A percentile compares a stretch with the other conserved stretches of the same genome.
Conservation (phyloP, 2,329 filamentous ascomycete genomes). For the Magnaporthiopsis incrustans region DNA sequence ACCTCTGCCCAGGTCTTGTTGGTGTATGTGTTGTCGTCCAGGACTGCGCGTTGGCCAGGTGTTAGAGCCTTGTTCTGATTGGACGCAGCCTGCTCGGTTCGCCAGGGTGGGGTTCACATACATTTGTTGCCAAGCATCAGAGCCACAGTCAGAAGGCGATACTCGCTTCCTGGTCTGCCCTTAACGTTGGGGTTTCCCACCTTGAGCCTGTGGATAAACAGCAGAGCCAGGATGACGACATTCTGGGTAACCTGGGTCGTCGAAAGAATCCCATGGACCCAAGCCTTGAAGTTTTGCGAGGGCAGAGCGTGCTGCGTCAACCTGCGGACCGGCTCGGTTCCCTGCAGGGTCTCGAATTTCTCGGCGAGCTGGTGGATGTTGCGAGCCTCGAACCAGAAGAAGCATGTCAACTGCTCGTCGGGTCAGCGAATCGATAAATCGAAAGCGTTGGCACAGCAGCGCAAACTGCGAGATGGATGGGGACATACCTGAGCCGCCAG, state of each 20-base stretch:
- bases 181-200: conserved; percentile 82
- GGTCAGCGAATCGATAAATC: background rate
- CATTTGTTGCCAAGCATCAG: conserved; percentile 98
- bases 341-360: conserved; percentile 38
- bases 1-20: conserved; percentile 99
- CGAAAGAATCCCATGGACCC: conserved; percentile 82
- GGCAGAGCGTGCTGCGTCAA: conserved; percentile 69
- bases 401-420: conserved; percentile 67
- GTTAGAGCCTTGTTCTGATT: conserved; percentile 7
- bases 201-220: conserved; percentile 92
- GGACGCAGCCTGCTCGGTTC: background rate
- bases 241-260: conserved; percentile 97
- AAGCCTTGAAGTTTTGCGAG: conserved; percentile 77
- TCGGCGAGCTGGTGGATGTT: conserved; percentile 71
- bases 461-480: background rate
- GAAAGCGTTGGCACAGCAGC: conserved; percentile 9
- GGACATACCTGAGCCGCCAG: conserved; percentile 68
- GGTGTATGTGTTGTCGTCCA: conserved; percentile 98
- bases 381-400: conserved; percentile 95
- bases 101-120: conserved; percentile 30
- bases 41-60: conserved; percentile 41
- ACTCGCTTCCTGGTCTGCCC: conserved; percentile 89
- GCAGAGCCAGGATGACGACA: conserved; percentile 78
- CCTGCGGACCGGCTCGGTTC: conserved; percentile 34
- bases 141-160: conserved; percentile 83